Evolutionary conservation across 192 early-diverging fungal species (phyloP).

Genomic region (Lobosporangium transversale): DNA sequence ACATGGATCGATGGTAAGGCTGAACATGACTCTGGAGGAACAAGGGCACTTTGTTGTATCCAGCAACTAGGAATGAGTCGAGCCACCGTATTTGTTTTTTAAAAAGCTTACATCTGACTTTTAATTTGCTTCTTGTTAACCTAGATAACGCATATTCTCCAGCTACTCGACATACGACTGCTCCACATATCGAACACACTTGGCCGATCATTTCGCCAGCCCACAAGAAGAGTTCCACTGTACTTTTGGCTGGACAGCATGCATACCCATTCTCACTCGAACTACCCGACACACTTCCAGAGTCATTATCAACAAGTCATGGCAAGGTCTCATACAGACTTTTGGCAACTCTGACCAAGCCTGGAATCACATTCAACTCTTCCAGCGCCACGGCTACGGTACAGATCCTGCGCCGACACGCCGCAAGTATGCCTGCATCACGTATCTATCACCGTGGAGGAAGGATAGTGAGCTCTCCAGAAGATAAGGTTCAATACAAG

Average conservation of each 20-base stretch:
- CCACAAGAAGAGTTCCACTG: conserved; percentile 11
- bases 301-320: conserved; percentile 21
- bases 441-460: conserved; percentile 30
- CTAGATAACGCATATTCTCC: conserved; percentile 39
- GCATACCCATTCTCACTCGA: conserved; percentile 49
- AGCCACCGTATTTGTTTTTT: no score
- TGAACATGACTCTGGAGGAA: no score
- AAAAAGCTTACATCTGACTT: background rate
- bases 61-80: no score
- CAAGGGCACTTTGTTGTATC: no score
- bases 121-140: background rate
- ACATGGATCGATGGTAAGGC: conserved; percentile 43
- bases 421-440: background rate
- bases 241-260: conserved; percentile 32
- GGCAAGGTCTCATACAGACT: conserved; percentile 34
- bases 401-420: conserved; percentile 12
- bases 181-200: conserved; percentile 36
- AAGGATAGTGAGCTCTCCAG: background rate
- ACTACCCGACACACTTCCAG: conserved; percentile 41
- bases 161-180: conserved; percentile 20
- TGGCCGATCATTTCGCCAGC: conserved; percentile 28
- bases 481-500: conserved; percentile 33
- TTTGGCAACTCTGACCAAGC: conserved; percentile 26
- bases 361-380: conserved; percentile 26
- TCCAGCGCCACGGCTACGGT: conserved; percentile 13